phyloP scores from a whole-genome alignment of 306 rosid genomes.

The Cucurbita maxima region DNA sequence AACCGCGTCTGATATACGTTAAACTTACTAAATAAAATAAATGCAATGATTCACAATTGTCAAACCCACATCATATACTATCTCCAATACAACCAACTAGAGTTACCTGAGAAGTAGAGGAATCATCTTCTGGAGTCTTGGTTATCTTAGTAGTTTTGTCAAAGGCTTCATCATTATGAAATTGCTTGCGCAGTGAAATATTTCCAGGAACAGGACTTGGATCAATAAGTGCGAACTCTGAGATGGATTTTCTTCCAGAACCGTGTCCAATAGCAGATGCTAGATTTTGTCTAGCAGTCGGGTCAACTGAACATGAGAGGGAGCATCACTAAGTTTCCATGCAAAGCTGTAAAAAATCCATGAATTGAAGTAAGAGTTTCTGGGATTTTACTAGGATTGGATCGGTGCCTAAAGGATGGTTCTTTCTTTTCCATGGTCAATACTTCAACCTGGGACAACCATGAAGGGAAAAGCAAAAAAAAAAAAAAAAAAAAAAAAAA shows the following conservation, averaged over 20 bases:
- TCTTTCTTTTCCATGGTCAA: conserved; percentile 60
- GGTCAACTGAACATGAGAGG: conserved; percentile 50
- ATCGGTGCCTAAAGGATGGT: conserved; percentile 28
- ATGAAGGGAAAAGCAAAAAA: neutral
- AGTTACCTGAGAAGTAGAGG: conserved; percentile 41
- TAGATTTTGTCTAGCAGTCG: conserved; percentile 56
- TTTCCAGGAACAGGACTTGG: conserved; percentile 35
- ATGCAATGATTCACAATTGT: neutral
- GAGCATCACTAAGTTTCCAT: conserved; percentile 38
- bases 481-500: neutral
- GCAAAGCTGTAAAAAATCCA: conserved; percentile 36
- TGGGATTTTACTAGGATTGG: conserved; percentile 40
- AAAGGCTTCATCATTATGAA: conserved; percentile 55
- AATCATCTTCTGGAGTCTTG: conserved; percentile 49
- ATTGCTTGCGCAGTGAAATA: conserved; percentile 58
- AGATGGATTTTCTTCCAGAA: conserved; percentile 81
- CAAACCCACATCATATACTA: neutral
- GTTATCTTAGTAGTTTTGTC: conserved; percentile 31
- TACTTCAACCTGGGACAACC: conserved; percentile 51
- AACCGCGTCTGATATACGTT: neutral
- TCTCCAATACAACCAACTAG: neutral
- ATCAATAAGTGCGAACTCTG: conserved; percentile 46
- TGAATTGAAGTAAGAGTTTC: conserved; percentile 33
- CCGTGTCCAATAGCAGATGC: conserved; percentile 70
- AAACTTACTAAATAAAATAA: neutral